Percentiles rank a stretch among this genome's conserved stretches.
phyloP scores from a whole-genome alignment of 106 monocot species.

The Allium sativum region DNA sequence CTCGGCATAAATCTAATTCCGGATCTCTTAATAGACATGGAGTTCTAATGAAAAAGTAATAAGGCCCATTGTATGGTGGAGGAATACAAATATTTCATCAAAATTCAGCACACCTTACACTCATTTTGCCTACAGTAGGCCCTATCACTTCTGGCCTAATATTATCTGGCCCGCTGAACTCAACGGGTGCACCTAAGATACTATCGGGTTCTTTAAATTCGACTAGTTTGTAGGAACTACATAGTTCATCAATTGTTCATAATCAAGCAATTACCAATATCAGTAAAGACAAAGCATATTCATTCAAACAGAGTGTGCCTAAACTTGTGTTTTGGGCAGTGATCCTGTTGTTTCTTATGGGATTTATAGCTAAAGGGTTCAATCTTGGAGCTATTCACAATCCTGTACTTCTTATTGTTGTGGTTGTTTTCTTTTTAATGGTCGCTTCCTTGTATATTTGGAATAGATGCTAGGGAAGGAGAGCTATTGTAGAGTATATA shows the following conservation, averaged over 20 bases:
- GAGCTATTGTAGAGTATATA: slow-evolving; percentile 43
- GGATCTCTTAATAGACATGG: slow-evolving; percentile 60
- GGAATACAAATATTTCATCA: slow-evolving; percentile 67
- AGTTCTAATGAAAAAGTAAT: slow-evolving; percentile 48
- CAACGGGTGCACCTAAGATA: slow-evolving; percentile 66
- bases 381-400: slow-evolving; percentile 75
- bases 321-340: slow-evolving; percentile 51
- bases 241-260: slow-evolving; percentile 38
- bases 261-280: slow-evolving; percentile 64
- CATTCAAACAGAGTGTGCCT: slow-evolving; percentile 42
- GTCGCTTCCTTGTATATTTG: slow-evolving; percentile 60
- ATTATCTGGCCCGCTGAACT: slow-evolving; percentile 64
- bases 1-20: slow-evolving; percentile 52
- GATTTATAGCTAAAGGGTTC: slow-evolving; percentile 46
- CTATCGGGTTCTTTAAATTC: slow-evolving; percentile 62
- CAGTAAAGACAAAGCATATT: slow-evolving; percentile 35
- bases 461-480: slow-evolving; percentile 59
- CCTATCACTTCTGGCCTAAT: slow-evolving; percentile 83
- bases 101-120: slow-evolving; percentile 67
- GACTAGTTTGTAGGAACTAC: slow-evolving; percentile 41
- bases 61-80: slow-evolving; percentile 66
- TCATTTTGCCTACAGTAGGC: slow-evolving; percentile 43
- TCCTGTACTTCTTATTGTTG: slow-evolving; percentile 62
- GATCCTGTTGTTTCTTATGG: slow-evolving; percentile 55
- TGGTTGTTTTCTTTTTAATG: slow-evolving; percentile 54